Evolutionary conservation across 164 flowering plant genomes (phyloP).

Genomic region (Annona cherimola): DNA sequence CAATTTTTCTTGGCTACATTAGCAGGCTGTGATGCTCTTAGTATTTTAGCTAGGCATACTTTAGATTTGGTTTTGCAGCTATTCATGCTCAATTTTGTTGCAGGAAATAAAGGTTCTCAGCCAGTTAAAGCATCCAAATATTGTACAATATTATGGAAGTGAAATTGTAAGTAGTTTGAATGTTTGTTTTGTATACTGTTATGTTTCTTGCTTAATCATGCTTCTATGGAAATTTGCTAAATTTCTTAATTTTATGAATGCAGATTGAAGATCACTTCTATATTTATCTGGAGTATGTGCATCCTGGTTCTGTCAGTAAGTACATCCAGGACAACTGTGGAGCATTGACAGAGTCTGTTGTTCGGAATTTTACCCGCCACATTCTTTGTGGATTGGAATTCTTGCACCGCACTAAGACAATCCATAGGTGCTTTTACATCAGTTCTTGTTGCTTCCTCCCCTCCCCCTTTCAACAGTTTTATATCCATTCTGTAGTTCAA

Average conservation of each 20-base stretch:
- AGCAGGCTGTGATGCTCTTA: neutral
- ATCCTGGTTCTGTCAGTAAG: conserved; percentile 88
- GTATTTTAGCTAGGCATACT: neutral
- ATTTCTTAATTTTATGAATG: conserved; percentile 9
- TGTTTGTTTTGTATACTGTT: neutral
- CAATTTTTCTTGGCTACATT: neutral
- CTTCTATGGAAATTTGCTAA: neutral
- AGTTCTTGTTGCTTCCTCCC: neutral
- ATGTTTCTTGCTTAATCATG: neutral
- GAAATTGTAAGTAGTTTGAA: conserved; percentile 59
- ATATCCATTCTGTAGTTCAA: neutral
- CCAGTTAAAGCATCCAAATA: conserved; percentile 85
- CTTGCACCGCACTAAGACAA: conserved; percentile 76
- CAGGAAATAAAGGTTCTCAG: conserved; percentile 94
- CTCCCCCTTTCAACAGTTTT: neutral
- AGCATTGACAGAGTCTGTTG: conserved; percentile 78
- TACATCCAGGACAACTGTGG: conserved; percentile 86
- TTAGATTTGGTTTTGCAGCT: neutral
- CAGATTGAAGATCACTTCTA: conserved; percentile 75
- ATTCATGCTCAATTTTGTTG: conserved; percentile 10
- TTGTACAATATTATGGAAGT: conserved; percentile 97
- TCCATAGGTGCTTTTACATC: conserved; percentile 60
- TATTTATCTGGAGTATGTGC: conserved; percentile 86
- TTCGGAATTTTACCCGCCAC: conserved; percentile 87
- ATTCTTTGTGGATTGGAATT: conserved; percentile 85